Evolutionary conservation across 768 basidiomycete genomes (phyloP).

Genomic region (Phallus indusiatus): DNA sequence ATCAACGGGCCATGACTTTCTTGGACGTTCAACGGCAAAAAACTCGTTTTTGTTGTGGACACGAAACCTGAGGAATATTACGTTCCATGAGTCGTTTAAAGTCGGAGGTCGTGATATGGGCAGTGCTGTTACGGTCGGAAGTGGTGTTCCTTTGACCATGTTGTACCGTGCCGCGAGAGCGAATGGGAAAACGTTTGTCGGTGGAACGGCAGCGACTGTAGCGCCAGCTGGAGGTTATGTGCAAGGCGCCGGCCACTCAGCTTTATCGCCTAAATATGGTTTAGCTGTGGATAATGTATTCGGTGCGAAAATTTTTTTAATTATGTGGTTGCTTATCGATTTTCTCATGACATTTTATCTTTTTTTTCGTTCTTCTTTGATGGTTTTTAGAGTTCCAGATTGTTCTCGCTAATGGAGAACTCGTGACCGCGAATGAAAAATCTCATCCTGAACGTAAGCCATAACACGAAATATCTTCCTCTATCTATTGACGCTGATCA

Average conservation of each 20-base stretch:
- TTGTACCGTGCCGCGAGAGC: conserved; percentile 31
- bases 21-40: conserved; percentile 30
- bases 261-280: conserved; percentile 30
- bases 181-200: conserved; percentile 34
- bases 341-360: not conserved
- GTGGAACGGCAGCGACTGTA: conserved; percentile 32
- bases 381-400: conserved; percentile 18
- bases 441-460: conserved; percentile 19
- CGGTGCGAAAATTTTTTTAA: not conserved
- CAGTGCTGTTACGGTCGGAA: conserved; percentile 23
- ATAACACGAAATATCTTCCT: not conserved
- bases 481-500: conserved; percentile 2
- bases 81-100: conserved; percentile 21
- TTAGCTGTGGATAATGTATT: conserved; percentile 18
- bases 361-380: not conserved
- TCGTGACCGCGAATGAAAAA: conserved; percentile 19
- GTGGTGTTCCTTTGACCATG: conserved; percentile 39
- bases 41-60: conserved; percentile 33
- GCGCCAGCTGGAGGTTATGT: conserved; percentile 42
- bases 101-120: conserved; percentile 22
- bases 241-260: conserved; percentile 38
- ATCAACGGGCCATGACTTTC: conserved; percentile 24
- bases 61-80: conserved; percentile 30
- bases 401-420: conserved; percentile 22
- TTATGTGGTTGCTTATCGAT: not conserved